Percentiles rank a stretch among this genome's conserved stretches.
These are phyloP conservation scores for Brassica incana DNA, from an alignment of 345 rosid genomes.

Conservation along the genomic window DNA sequence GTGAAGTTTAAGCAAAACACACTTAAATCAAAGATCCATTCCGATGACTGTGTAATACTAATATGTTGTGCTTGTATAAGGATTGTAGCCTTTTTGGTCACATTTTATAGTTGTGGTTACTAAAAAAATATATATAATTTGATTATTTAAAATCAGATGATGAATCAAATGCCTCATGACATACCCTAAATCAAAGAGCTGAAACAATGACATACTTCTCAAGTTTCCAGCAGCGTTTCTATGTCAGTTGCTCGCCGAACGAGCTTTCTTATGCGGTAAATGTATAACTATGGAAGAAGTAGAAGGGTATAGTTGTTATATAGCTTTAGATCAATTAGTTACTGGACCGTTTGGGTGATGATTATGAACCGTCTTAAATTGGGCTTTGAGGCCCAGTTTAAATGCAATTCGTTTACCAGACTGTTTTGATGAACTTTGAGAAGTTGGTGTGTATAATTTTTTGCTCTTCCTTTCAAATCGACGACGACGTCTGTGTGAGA, in stretches of 20 bases:
- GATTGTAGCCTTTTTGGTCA: slow-evolving; percentile 9
- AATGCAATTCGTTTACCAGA: background rate
- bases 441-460: background rate
- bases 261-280: background rate
- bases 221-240: background rate
- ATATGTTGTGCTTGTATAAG: slow-evolving; percentile 14
- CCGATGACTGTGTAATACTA: background rate
- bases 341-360: background rate
- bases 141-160: slow-evolving; percentile 13
- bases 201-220: background rate
- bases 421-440: background rate
- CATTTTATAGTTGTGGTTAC: slow-evolving; percentile 18
- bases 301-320: background rate
- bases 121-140: background rate
- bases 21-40: background rate
- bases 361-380: background rate
- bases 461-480: slow-evolving; percentile 11
- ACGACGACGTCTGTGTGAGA: slow-evolving; percentile 13
- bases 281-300: background rate
- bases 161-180: background rate
- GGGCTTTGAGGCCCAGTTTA: slow-evolving; percentile 15
- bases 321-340: background rate
- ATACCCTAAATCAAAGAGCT: background rate
- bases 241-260: background rate
- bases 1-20: slow-evolving; percentile 44